Evolutionary conservation across 129 eudicot genomes (phyloP), one percentile per base, ranked within the genome.

Genomic region (Arctium lappa): DNA sequence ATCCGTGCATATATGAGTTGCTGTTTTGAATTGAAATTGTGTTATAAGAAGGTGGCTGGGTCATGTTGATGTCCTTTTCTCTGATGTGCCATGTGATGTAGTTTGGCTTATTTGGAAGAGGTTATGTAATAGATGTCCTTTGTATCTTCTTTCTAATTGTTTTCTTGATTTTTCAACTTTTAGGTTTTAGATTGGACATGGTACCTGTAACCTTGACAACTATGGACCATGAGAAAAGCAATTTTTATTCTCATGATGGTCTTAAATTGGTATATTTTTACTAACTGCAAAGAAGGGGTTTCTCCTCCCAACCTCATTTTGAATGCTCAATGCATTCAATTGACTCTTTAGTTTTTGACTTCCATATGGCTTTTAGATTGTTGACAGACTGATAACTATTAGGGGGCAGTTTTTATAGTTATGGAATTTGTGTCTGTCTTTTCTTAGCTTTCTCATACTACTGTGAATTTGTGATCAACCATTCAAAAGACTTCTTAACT

Each of bases 11-110:
- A 38, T 73, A 39, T 38, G 16, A 72, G 29, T 78, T 78, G 29
- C 37, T 65, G 60, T 38, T 13, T 50, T 79, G 75, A 42, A 69
- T 69, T 68, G 71, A 37, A 40, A 31, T 80, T 70, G n/a, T 80
- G 76, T 72, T 36, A 36, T 15, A 6, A 72, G 75, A 72, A 18
- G 77, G 27, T 38, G 77, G 77, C 22, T 73, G 4, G 62, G 62
- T 50, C 18, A 12, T 50, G 65, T 60, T 60, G 68, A 8, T 15
- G 11, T 5, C 44, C 29, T 34, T 71, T 37, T 71, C 18, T 71
- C 22, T 73, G 18, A 73, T 73, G 76, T 73, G 53, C 31, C 7
- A 37, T 73, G 6, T 38, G 76, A 37, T 72, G 44, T n/a, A 37
- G 44, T 72, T 16, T 8, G 29, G 18, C 46, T n/a, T 72, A 72